Conservation (phyloP, 345 rosid genomes). For the Salix dunnii region DNA sequence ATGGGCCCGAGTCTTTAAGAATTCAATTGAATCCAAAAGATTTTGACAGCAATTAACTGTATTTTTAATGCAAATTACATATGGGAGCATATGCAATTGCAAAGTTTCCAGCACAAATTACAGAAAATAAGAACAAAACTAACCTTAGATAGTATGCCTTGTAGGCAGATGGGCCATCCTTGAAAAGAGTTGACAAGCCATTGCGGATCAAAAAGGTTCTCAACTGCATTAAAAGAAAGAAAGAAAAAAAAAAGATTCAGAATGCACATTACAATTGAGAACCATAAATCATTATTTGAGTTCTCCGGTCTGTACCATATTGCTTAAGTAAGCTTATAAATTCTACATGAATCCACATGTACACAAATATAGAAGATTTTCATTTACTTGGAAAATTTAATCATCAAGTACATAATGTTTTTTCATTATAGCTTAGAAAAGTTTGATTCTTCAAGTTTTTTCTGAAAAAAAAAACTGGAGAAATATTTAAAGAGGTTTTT, state of each 20-base stretch:
- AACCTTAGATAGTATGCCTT: slow-evolving; percentile 71
- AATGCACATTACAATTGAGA: background rate
- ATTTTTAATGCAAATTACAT: no score
- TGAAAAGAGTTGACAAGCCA: slow-evolving; percentile 77
- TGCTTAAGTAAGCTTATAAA: background rate
- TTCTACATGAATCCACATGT: background rate
- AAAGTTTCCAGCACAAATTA: background rate
- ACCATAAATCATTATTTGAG: background rate
- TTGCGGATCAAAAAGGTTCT: slow-evolving; percentile 96
- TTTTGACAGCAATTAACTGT: no score
- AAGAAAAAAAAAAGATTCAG: background rate
- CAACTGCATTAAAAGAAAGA: slow-evolving; percentile 41
- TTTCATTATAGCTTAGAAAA: no score
- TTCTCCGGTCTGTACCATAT: background rate
- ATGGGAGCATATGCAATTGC: no score
- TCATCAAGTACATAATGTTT: no score
- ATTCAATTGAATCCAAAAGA: no score
- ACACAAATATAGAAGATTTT: background rate
- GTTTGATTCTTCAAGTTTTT: no score
- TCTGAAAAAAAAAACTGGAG: no score
- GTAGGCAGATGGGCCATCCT: slow-evolving; percentile 85
- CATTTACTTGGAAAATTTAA: no score
- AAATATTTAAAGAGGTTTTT: no score
- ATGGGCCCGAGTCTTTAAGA: no score
- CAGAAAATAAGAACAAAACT: slow-evolving; percentile 7